These are phyloP conservation scores for Medicago arabica DNA, from an alignment of 306 rosid species.

Conservation along the genomic window DNA sequence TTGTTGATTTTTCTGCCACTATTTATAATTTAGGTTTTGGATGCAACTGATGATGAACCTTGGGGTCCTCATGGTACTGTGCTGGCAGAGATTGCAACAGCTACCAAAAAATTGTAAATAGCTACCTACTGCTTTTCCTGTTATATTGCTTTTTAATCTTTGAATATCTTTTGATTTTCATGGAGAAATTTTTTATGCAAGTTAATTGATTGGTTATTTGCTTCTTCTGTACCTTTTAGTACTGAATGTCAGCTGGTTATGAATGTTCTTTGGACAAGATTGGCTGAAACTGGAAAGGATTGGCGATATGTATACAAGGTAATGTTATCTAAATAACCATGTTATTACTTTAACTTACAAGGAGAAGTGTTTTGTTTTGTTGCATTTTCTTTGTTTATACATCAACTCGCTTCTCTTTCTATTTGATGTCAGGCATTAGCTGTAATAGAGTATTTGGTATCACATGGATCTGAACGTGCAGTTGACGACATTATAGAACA, in stretches of 20 bases:
- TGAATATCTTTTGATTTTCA: constrained; percentile 5
- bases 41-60: constrained; percentile 98
- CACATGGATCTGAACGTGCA: constrained; percentile 97
- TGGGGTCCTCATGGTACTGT: constrained; percentile 99
- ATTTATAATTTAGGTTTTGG: constrained; percentile 72
- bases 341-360: constrained; percentile 6
- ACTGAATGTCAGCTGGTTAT: constrained; percentile 98
- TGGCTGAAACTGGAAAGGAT: constrained; percentile 92
- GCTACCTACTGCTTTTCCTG: constrained; percentile 12
- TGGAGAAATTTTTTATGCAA: constrained; percentile 28
- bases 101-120: constrained; percentile 90
- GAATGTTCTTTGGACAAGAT: constrained; percentile 97
- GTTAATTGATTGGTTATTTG: constrained; percentile 32
- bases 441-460: constrained; percentile 91
- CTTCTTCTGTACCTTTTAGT: constrained; percentile 59
- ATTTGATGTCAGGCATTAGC: constrained; percentile 82
- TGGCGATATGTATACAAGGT: constrained; percentile 99
- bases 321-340: constrained; percentile 35
- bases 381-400: constrained; percentile 31
- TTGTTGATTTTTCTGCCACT: constrained; percentile 15
- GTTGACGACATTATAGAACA: constrained; percentile 98
- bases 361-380: constrained; percentile 4
- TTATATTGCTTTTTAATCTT: background rate
- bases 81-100: constrained; percentile 88
- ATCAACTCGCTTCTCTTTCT: constrained; percentile 28